Base-by-base conservation (phyloP, 345 rosid genomes). In the Litchi chinensis region DNA sequence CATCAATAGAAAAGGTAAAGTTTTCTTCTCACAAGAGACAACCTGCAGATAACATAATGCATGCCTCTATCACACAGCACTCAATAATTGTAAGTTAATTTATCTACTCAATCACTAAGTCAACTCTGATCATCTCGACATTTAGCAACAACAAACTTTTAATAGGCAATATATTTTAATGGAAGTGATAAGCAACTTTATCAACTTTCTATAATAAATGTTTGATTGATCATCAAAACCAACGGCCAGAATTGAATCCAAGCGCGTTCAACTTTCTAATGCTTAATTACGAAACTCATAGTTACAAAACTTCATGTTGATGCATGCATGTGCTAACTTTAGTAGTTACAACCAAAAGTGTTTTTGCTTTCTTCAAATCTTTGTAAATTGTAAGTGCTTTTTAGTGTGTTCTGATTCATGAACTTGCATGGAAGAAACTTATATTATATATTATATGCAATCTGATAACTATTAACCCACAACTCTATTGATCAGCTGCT, bases 381-480 rank as follows among this genome's bases (percentile, higher is more conserved):
- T 39, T 52, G 16, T 9, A 60, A 60, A 60, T 60, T 22, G 65
- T 10, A 21, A 76, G 65, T 52, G 72, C 72, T 37, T 40, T 18
- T 56, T 8, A 21, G 59, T 26, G 54, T 32, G 65, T 68, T 16
- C 41, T 21, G 18, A 76, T 52, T 48, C 70, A 64, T 46, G 68
- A 74, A 74, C 68, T 75, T 62, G 69, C 71, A 70, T 71, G 75
- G 18, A 63, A 24, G 65, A 60, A 50, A 15, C 59, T 10, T 75
- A 74, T 44, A 26, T 57, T 77, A 72, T 75, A 74, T 44, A 26
- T 57, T 77, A 72, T 60, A 71, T 43, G 59, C 57, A 48, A 46
- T 71, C 57, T 71, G 82, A 79, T 79, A 71, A 40, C 74, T 12
- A 79, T 59, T 52, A 72, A 59, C 80, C 80, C 85, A 82, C 82